phyloP scores from a whole-genome alignment of 345 rosid species.

The Raphanus sativus region DNA sequence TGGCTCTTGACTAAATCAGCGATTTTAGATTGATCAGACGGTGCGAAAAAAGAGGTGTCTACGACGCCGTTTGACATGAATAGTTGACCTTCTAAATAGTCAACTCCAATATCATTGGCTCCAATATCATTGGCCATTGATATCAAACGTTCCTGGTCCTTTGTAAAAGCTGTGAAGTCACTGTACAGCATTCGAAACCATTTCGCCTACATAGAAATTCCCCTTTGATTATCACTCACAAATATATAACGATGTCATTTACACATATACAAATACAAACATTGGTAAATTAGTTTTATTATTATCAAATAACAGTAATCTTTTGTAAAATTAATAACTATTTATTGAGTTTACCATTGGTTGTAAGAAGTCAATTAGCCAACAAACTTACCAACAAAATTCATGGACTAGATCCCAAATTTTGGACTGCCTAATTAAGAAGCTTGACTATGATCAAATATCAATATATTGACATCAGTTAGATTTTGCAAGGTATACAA shows the following conservation, averaged over 20 bases:
- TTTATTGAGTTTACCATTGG: neutral
- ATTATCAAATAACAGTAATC: neutral
- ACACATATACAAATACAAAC: neutral
- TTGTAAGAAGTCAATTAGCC: neutral
- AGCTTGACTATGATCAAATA: neutral
- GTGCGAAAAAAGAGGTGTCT: slow-evolving; percentile 61
- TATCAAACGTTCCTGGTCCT: slow-evolving; percentile 78
- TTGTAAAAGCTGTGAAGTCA: slow-evolving; percentile 65
- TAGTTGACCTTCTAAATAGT: slow-evolving; percentile 79
- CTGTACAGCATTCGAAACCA: slow-evolving; percentile 84
- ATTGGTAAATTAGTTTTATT: neutral
- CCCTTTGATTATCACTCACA: neutral
- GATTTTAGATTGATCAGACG: slow-evolving; percentile 49
- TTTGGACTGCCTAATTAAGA: neutral
- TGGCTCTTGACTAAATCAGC: slow-evolving; percentile 44
- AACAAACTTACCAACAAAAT: neutral
- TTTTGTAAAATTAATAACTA: neutral
- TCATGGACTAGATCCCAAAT: neutral
- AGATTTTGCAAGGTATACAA: slow-evolving; percentile 24
- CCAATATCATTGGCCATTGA: slow-evolving; percentile 45
- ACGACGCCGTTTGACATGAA: slow-evolving; percentile 47
- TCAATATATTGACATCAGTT: neutral
- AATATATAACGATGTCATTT: neutral
- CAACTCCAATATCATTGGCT: slow-evolving; percentile 48
- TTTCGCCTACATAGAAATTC: slow-evolving; percentile 56